Conservation (phyloP, 2,329 filamentous ascomycete species). For the Aspergillus nomiae region DNA sequence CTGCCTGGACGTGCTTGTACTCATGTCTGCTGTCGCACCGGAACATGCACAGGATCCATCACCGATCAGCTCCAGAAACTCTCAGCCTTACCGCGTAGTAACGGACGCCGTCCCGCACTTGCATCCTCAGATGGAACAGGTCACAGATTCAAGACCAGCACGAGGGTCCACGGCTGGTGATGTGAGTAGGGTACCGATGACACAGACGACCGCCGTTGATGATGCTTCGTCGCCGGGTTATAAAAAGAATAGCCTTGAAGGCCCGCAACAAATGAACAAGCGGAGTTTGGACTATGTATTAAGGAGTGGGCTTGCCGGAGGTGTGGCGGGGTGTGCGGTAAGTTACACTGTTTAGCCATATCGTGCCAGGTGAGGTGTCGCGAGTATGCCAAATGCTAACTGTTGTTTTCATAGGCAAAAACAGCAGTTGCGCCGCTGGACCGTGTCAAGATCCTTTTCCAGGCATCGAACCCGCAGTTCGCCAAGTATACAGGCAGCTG, state of each 20-base stretch:
- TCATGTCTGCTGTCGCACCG: constrained; percentile 30
- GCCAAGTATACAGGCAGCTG: constrained; percentile 89
- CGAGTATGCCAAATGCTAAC: constrained; percentile 9
- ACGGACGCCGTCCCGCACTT: constrained; percentile 22
- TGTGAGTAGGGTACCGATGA: constrained; percentile 17
- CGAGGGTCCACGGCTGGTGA: constrained; percentile 22
- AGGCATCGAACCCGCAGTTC: constrained; percentile 91
- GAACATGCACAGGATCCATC: constrained; percentile 33
- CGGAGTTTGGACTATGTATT: constrained; percentile 81
- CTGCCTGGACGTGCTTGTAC: constrained; percentile 4
- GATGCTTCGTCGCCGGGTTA: constrained; percentile 14
- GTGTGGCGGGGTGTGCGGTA: constrained; percentile 89
- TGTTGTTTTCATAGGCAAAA: constrained; percentile 68
- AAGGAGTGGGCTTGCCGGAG: constrained; percentile 82
- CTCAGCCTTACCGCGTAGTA: constrained; percentile 14
- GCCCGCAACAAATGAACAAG: constrained; percentile 58
- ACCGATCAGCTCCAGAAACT: constrained; percentile 9
- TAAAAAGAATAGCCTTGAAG: constrained; percentile 17
- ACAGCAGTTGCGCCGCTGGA: constrained; percentile 94
- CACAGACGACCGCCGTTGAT: constrained; percentile 19
- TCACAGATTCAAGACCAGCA: constrained; percentile 27
- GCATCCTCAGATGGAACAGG: constrained; percentile 34
- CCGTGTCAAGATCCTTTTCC: constrained; percentile 97
- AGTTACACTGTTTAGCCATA: constrained; percentile 36
- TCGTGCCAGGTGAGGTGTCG: neutral